Conservation (phyloP, 2,329 filamentous ascomycete species). For the Calonectria hongkongensis region DNA sequence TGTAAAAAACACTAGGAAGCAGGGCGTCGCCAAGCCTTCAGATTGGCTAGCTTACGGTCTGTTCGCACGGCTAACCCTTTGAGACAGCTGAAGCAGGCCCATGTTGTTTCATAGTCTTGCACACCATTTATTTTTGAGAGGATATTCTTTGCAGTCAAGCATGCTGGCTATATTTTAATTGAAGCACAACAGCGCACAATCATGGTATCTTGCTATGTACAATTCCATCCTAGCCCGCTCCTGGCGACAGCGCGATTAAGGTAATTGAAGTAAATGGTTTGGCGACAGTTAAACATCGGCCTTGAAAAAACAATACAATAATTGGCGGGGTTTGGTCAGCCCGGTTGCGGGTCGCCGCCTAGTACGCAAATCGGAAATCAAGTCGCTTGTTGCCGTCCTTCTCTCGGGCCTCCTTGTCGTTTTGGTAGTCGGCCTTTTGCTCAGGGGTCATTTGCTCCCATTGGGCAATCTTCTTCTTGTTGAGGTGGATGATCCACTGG, state of each 20-base stretch:
- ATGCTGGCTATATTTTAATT: background rate
- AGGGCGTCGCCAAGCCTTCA: slow-evolving; percentile 13
- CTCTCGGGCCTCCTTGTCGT: slow-evolving; percentile 65
- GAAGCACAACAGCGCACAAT: background rate
- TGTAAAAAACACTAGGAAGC: slow-evolving; percentile 1
- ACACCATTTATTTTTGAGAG: background rate
- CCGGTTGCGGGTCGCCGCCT: background rate
- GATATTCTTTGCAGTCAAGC: background rate
- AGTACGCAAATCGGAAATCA: slow-evolving; percentile 72
- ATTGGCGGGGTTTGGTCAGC: background rate
- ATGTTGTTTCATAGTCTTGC: background rate
- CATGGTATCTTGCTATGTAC: slow-evolving; percentile 1
- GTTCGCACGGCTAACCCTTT: background rate
- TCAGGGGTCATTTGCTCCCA: slow-evolving; percentile 68
- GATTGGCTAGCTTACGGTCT: background rate
- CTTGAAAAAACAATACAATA: slow-evolving; percentile 1
- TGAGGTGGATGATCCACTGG: slow-evolving; percentile 65
- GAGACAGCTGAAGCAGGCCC: background rate
- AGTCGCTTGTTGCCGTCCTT: slow-evolving; percentile 69
- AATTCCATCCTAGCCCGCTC: background rate
- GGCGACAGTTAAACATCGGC: background rate
- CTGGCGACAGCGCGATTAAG: slow-evolving; percentile 9
- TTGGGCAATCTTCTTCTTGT: slow-evolving; percentile 67
- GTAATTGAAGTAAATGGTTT: slow-evolving; percentile 13
- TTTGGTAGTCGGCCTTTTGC: slow-evolving; percentile 67